Conservation (phyloP, 192 early-diverging fungal species). For the Linnemannia zychae region DNA sequence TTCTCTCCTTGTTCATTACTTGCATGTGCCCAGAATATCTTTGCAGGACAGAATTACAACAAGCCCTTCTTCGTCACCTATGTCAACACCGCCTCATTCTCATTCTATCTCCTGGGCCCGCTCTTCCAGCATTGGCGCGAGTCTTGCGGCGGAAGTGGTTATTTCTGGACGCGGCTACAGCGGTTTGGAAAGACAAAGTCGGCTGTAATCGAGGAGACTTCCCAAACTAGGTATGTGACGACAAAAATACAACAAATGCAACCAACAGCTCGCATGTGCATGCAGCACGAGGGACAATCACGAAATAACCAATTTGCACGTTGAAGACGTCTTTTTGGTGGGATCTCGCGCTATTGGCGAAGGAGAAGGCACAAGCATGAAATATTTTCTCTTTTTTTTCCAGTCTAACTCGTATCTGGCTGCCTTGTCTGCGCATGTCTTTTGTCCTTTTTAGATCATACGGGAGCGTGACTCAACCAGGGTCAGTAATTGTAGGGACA, state of each 20-base stretch:
- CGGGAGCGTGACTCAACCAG: conserved; percentile 6
- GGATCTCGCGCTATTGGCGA: conserved; percentile 8
- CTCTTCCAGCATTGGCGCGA: conserved; percentile 18
- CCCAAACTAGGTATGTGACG: not conserved
- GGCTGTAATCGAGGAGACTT: not conserved
- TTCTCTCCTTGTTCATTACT: not conserved
- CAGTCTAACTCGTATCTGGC: not conserved
- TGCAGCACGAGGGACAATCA: not conserved
- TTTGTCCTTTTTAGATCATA: not conserved
- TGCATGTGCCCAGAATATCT: conserved; percentile 64
- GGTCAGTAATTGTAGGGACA: not conserved
- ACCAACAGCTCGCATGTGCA: not conserved
- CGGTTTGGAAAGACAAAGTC: not conserved
- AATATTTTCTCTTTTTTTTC: not conserved
- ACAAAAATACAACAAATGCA: not conserved
- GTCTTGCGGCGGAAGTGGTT: conserved; percentile 11
- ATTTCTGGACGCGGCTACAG: not conserved
- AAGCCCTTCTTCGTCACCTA: conserved; percentile 83
- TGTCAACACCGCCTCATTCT: conserved; percentile 79
- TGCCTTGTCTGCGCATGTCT: conserved; percentile 1
- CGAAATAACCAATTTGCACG: not conserved
- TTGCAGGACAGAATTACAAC: conserved; percentile 74
- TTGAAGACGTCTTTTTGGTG: not conserved
- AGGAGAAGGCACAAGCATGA: not conserved
- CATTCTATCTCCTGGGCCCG: conserved; percentile 71